Conservation (phyloP, 1,284 basidiomycete species). For the Trichosporon coremiiforme region DNA sequence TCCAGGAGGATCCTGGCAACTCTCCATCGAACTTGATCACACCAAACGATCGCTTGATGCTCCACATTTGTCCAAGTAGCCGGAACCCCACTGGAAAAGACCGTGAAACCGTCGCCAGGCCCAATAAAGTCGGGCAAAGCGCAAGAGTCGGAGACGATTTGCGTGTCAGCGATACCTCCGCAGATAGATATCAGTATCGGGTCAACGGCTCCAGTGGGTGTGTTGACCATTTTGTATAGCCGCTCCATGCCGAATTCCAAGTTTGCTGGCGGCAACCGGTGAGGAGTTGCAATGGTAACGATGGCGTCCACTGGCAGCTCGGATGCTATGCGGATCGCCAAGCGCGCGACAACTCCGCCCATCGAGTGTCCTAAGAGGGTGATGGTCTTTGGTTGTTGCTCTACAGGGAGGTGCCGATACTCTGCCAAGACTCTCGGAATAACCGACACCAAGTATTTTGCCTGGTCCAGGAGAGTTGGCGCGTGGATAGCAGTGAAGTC, state of each 20-base stretch:
- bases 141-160: constrained; percentile 90
- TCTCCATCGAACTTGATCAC: constrained; percentile 90
- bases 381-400: constrained; percentile 57
- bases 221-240: constrained; percentile 63
- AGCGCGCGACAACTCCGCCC: constrained; percentile 89
- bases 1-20: constrained; percentile 78
- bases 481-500: constrained; percentile 96
- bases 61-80: constrained; percentile 94
- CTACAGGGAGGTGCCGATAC: constrained; percentile 61
- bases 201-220: constrained; percentile 59
- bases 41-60: constrained; percentile 97
- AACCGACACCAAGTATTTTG: constrained; percentile 71
- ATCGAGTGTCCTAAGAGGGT: constrained; percentile 92
- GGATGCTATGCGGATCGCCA: constrained; percentile 56
- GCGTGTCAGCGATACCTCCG: constrained; percentile 87
- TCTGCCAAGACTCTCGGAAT: constrained; percentile 75
- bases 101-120: constrained; percentile 64
- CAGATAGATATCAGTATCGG: constrained; percentile 79
- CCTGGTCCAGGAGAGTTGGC: constrained; percentile 80
- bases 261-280: constrained; percentile 81
- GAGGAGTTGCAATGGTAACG: constrained; percentile 93
- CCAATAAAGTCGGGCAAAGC: constrained; percentile 58
- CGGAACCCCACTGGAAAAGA: constrained; percentile 84
- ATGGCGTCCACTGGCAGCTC: constrained; percentile 69
- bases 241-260: constrained; percentile 72